Conservation (phyloP, 441 rosid genomes). For the Dalechampia spathulata region DNA sequence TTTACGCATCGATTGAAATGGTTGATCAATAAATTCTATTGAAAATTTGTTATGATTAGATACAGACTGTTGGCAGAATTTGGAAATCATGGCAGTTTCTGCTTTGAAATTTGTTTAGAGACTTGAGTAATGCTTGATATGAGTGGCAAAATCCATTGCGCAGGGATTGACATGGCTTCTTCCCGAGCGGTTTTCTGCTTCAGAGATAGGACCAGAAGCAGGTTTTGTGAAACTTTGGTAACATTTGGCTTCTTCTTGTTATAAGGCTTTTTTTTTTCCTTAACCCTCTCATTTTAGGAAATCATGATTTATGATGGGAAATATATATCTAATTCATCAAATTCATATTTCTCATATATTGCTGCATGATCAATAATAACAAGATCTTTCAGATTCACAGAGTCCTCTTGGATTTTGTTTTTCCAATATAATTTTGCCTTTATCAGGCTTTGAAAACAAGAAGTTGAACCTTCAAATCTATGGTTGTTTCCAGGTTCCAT, state of each 20-base stretch:
- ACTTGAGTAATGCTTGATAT: conserved; percentile 14
- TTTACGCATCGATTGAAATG: no score
- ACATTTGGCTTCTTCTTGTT: conserved; percentile 49
- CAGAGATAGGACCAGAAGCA: conserved; percentile 99
- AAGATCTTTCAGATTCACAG: no score
- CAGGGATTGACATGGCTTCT: conserved; percentile 99
- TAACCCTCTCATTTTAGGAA: not conserved
- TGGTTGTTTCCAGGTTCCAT: not conserved
- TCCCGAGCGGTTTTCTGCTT: conserved; percentile 82
- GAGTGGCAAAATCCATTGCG: conserved; percentile 8
- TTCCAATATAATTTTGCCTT: not conserved
- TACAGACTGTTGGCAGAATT: conserved; percentile 1
- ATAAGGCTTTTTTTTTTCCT: conserved; percentile 4
- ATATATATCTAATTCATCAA: not conserved
- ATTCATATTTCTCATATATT: no score
- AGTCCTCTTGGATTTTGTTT: not conserved
- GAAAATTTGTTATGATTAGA: no score
- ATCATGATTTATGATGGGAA: not conserved
- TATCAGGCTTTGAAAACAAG: not conserved
- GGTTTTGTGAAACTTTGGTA: conserved; percentile 98
- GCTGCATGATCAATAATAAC: no score
- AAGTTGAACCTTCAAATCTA: not conserved
- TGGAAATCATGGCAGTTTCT: conserved; percentile 1
- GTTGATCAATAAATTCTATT: no score
- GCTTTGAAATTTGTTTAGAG: not conserved